Evolutionary conservation across 108 stramenopile species (phyloP).

Genomic region (Epithemia pelagica): DNA sequence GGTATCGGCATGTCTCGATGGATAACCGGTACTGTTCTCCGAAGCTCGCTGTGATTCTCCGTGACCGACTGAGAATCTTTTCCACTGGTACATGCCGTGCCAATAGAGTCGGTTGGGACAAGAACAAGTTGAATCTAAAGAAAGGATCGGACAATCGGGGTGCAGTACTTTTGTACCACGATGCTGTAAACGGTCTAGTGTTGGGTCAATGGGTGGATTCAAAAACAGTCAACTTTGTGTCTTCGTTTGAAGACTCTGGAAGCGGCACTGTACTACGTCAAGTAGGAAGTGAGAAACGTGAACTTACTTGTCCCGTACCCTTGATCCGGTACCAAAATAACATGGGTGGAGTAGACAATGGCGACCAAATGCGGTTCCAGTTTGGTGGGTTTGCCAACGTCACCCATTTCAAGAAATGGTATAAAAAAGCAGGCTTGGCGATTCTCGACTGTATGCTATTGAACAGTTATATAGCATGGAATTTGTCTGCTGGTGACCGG

Average conservation of each 20-base stretch:
- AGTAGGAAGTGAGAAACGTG: background rate
- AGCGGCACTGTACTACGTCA: background rate
- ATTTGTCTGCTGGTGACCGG: too few species aligned
- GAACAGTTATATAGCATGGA: background rate
- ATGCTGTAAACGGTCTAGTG: background rate
- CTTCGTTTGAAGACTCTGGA: conserved; percentile 10
- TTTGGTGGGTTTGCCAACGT: conserved; percentile 17
- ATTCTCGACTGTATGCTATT: conserved; percentile 10
- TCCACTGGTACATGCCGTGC: background rate
- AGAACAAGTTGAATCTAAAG: background rate
- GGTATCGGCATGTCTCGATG: background rate
- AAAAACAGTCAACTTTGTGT: conserved; percentile 15
- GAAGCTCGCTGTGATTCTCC: background rate
- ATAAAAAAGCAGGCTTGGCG: conserved; percentile 13
- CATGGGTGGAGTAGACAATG: background rate
- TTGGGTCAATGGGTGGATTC: conserved; percentile 12
- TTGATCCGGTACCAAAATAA: background rate
- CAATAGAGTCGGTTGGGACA: background rate
- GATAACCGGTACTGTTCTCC: background rate
- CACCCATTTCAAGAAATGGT: conserved; percentile 22
- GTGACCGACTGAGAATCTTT: background rate
- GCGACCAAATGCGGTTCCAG: conserved; percentile 3
- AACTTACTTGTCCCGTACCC: background rate
- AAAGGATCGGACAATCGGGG: background rate
- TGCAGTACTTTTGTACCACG: background rate